These are phyloP conservation scores for Pyrenophora teres DNA, from an alignment of 2,329 filamentous ascomycete species.

Conservation along the genomic window DNA sequence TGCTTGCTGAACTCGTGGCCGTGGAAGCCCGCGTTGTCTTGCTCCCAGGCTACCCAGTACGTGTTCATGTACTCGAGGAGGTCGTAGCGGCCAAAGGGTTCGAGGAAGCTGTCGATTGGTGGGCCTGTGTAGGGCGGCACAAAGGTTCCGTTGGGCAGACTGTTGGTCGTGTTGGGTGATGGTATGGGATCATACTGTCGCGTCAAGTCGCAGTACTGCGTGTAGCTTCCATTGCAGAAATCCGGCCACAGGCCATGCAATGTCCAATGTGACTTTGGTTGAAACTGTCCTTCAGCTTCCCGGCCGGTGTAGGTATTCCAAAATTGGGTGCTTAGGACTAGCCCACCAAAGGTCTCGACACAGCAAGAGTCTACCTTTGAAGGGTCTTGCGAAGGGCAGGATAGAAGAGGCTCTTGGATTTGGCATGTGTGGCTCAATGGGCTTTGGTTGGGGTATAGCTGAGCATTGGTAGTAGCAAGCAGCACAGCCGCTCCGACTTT, in stretches of 20 bases:
- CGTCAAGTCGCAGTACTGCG: conserved; percentile 68
- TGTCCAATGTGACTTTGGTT: conserved; percentile 63
- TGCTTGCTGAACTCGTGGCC: conserved; percentile 71
- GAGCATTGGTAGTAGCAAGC: conserved; percentile 36
- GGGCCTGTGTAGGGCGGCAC: conserved; percentile 65
- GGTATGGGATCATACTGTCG: conserved; percentile 68
- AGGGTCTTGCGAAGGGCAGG: conserved; percentile 39
- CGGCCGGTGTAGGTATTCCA: conserved; percentile 68
- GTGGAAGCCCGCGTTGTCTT: conserved; percentile 66
- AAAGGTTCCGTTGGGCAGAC: conserved; percentile 55
- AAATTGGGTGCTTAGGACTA: conserved; percentile 66
- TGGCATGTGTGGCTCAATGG: conserved; percentile 62
- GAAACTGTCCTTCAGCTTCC: conserved; percentile 61
- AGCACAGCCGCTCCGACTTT: conserved; percentile 25
- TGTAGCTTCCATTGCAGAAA: conserved; percentile 62
- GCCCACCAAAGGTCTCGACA: conserved; percentile 66
- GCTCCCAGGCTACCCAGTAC: conserved; percentile 64
- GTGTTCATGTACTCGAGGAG: conserved; percentile 69
- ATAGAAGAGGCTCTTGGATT: conserved; percentile 46
- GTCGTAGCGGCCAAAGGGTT: conserved; percentile 62
- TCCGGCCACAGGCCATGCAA: conserved; percentile 57
- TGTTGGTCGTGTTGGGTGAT: conserved; percentile 67
- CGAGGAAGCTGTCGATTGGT: conserved; percentile 63
- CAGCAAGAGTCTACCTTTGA: conserved; percentile 64
- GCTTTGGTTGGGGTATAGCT: conserved; percentile 54